These are phyloP conservation scores for Solanum chiquidenum DNA, from an alignment of 257 asterid species.

Conservation along the genomic window DNA sequence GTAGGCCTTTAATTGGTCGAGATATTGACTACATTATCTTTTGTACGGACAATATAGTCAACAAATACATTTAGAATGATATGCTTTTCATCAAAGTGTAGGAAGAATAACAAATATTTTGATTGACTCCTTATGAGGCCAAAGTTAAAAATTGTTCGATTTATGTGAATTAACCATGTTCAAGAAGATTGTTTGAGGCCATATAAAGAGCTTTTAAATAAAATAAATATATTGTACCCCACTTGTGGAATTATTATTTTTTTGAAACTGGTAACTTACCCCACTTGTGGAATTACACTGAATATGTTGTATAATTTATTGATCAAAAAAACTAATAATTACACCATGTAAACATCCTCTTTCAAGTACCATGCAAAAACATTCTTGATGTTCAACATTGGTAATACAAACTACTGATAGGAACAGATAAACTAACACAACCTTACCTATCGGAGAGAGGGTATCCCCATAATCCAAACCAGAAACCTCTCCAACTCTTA, in stretches of 20 bases:
- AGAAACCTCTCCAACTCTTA: background rate
- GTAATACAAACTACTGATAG: background rate
- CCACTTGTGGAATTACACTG: background rate
- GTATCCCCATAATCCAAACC: background rate
- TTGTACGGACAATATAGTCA: background rate
- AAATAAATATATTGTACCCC: background rate
- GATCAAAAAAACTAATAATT: background rate
- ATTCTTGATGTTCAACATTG: background rate
- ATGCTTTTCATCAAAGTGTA: background rate
- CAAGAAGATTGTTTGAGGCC: background rate
- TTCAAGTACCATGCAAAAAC: background rate
- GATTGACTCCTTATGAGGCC: background rate
- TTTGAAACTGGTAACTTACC: background rate
- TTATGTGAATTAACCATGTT: background rate
- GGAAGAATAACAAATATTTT: background rate
- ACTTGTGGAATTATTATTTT: background rate
- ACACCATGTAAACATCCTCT: background rate
- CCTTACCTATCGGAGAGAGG: background rate
- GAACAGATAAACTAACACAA: background rate
- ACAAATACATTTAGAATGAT: background rate
- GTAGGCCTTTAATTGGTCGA: background rate
- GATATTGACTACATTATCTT: background rate
- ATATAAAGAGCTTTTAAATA: background rate
- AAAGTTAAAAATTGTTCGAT: background rate
- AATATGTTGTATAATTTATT: background rate